Percentiles rank a stretch among this genome's conserved stretches.
Evolutionary conservation across 371 early-diverging fungal species (phyloP).

Genomic region (Mucor racemosus): DNA sequence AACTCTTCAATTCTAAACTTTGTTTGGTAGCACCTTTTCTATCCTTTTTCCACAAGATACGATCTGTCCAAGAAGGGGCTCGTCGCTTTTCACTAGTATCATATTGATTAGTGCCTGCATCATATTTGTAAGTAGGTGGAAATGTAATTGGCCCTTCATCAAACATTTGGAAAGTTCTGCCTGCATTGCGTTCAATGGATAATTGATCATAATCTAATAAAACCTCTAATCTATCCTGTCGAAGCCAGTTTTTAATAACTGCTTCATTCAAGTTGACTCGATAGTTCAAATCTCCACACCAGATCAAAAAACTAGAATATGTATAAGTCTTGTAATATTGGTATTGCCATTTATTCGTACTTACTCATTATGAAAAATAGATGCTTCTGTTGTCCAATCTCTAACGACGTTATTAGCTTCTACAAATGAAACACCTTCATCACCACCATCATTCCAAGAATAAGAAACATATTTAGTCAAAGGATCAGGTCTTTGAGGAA

Average conservation of each 20-base stretch:
- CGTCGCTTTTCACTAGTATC: slow-evolving; percentile 89
- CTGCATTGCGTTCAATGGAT: slow-evolving; percentile 49
- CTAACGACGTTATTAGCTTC: slow-evolving; percentile 33
- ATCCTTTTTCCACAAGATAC: slow-evolving; percentile 84
- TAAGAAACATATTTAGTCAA: slow-evolving; percentile 39
- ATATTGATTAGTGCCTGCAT: slow-evolving; percentile 76
- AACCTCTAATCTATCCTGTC: slow-evolving; percentile 53
- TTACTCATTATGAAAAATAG: slow-evolving; percentile 77
- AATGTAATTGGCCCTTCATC: slow-evolving; percentile 83
- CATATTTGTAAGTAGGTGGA: slow-evolving; percentile 94
- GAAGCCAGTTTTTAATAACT: slow-evolving; percentile 59
- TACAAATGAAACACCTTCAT: slow-evolving; percentile 48
- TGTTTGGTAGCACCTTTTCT: slow-evolving; percentile 10
- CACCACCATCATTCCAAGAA: slow-evolving; percentile 55
- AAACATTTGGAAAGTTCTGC: slow-evolving; percentile 76
- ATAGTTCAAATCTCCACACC: slow-evolving; percentile 96
- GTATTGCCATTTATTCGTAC: slow-evolving; percentile 13
- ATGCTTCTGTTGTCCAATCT: slow-evolving; percentile 48
- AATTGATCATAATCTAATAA: slow-evolving; percentile 74
- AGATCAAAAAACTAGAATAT: slow-evolving; percentile 75
- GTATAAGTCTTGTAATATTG: neutral
- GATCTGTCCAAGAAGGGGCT: slow-evolving; percentile 92
- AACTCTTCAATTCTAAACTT: slow-evolving; percentile 52
- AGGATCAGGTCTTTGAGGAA: slow-evolving; percentile 45
- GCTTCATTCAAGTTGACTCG: slow-evolving; percentile 72